A percentile compares a stretch with the other conserved stretches of the same genome.
Evolutionary conservation across 2,329 filamentous ascomycete genomes (phyloP).

Genomic region (Talaromyces amestolkiae): DNA sequence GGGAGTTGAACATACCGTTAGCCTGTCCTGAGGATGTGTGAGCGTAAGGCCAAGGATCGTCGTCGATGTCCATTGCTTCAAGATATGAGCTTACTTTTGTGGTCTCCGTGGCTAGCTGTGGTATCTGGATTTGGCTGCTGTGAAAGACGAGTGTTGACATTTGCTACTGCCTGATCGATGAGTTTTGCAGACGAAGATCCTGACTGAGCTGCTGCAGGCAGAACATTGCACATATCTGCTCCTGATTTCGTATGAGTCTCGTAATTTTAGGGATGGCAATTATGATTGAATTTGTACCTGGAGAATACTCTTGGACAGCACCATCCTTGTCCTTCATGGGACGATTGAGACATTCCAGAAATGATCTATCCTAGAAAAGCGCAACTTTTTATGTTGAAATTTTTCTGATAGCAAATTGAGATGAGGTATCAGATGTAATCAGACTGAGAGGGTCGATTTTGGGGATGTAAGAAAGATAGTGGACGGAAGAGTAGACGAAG

Average conservation of each 20-base stretch:
- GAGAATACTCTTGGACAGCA: not conserved
- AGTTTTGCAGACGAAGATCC: not conserved
- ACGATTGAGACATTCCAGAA: not conserved
- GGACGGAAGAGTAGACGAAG: not conserved
- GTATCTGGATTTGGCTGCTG: not conserved
- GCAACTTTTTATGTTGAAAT: not conserved
- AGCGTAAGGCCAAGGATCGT: not conserved
- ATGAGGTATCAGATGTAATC: not conserved
- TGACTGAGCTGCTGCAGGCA: not conserved
- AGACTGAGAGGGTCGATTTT: not conserved
- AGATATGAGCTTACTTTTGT: not conserved
- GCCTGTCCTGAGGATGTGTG: not conserved
- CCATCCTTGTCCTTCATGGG: not conserved
- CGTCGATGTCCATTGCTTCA: not conserved
- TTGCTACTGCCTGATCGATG: not conserved
- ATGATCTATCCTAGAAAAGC: not conserved
- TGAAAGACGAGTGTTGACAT: not conserved
- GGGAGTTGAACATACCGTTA: not conserved
- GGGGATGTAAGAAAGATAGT: no score
- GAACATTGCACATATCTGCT: not conserved
- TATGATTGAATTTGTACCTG: not conserved
- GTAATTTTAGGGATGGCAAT: not conserved
- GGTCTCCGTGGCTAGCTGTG: not conserved
- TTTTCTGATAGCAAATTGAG: not conserved
- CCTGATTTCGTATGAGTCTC: not conserved